Evolutionary conservation across 495 filamentous ascomycete genomes (phyloP).

Genomic region (Sordaria brevicollis): DNA sequence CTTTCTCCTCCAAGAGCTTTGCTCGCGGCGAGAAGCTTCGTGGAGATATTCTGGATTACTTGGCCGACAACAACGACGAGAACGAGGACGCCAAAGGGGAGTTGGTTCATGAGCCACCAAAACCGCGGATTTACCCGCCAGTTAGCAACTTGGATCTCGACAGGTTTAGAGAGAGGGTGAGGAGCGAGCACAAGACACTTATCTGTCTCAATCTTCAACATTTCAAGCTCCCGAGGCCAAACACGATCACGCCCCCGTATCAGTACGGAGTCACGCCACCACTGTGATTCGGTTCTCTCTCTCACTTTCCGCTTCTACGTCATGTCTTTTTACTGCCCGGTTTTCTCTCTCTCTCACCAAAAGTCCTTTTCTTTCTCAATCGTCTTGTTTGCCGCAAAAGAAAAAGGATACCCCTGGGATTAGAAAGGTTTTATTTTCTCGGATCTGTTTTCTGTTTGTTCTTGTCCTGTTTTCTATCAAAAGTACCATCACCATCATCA

Average conservation of each 20-base stretch:
- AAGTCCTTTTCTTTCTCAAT: not conserved
- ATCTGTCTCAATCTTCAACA: not conserved
- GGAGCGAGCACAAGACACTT: not conserved
- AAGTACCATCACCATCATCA: not conserved
- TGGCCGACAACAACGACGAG: not conserved
- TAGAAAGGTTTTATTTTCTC: not conserved
- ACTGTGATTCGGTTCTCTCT: not conserved
- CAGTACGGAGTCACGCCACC: not conserved
- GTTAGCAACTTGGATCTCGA: conserved; percentile 1
- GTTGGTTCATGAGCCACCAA: conserved; percentile 1
- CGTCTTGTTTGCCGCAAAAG: not conserved
- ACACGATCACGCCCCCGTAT: not conserved
- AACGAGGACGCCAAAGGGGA: not conserved
- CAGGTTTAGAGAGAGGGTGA: not conserved
- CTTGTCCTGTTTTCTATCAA: not conserved
- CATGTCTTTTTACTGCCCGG: not conserved
- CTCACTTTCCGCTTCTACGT: not conserved
- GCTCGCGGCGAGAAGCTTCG: not conserved
- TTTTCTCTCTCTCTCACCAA: not conserved
- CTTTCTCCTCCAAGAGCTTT: not conserved
- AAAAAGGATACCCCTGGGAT: not conserved
- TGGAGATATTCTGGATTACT: not conserved
- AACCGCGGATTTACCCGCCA: conserved; percentile 4
- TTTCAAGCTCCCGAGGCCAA: not conserved
- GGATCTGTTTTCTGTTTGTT: not conserved